Conservation (phyloP, 306 rosid genomes). For the Myrica gale region DNA sequence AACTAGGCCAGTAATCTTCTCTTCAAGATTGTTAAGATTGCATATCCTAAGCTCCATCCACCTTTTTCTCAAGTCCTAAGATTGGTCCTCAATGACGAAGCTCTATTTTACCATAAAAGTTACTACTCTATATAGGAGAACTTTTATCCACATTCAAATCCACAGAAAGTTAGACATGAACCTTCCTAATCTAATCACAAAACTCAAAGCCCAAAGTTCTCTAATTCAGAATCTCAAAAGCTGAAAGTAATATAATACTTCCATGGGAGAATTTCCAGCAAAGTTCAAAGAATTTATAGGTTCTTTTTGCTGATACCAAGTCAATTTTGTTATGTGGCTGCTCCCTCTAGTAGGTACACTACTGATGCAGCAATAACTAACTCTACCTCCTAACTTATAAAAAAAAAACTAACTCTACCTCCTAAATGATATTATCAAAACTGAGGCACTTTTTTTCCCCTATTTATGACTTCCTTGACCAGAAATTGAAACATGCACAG, state of each 20-base stretch:
- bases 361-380: too few relatives aligned
- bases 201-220: not conserved
- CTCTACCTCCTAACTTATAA: not conserved
- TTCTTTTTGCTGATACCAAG: not conserved
- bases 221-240: not conserved
- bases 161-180: not conserved
- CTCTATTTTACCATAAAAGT: not conserved
- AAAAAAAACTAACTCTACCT: too few relatives aligned
- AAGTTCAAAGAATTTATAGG: not conserved
- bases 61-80: not conserved
- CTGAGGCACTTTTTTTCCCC: conserved; percentile 1
- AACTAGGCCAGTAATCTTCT: not conserved
- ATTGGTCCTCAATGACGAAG: not conserved
- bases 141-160: not conserved
- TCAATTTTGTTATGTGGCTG: too few relatives aligned
- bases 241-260: not conserved
- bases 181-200: not conserved
- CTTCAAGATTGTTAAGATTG: not conserved
- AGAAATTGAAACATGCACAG: not conserved
- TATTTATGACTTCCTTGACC: not conserved
- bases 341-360: too few relatives aligned
- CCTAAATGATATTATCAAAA: conserved; percentile 6
- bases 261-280: not conserved
- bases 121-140: not conserved
- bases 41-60: not conserved